Conservation (phyloP, 805 yeast species). For the Pichia nanzhaoensis region DNA sequence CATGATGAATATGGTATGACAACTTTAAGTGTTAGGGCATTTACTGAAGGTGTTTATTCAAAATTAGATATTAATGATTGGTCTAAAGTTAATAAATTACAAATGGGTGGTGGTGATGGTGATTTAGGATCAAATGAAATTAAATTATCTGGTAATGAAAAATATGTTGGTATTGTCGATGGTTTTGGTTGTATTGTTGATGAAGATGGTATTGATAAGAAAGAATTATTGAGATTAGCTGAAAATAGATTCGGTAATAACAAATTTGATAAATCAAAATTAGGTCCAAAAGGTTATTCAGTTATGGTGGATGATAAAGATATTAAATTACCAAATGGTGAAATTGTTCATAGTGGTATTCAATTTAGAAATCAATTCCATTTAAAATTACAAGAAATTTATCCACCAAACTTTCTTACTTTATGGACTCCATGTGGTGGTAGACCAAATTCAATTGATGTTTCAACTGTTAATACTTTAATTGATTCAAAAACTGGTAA, state of each 20-base stretch:
- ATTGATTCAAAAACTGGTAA: conserved; percentile 73
- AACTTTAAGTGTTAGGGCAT: conserved; percentile 86
- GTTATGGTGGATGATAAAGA: conserved; percentile 84
- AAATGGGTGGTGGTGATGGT: conserved; percentile 99
- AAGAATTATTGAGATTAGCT: conserved; percentile 75
- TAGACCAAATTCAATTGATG: conserved; percentile 92
- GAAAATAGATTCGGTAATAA: conserved; percentile 67
- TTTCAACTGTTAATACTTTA: conserved; percentile 67
- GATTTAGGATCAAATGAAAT: conserved; percentile 96
- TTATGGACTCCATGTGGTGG: conserved; percentile 98
- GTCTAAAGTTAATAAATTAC: conserved; percentile 64
- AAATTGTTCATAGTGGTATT: conserved; percentile 72
- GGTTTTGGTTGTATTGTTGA: conserved; percentile 95
- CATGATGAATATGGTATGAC: conserved; percentile 99
- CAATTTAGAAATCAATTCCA: conserved; percentile 90
- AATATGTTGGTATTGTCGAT: conserved; percentile 83
- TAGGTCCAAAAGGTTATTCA: conserved; percentile 70
- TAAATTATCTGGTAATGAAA: conserved; percentile 73
- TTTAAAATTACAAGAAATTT: conserved; percentile 57
- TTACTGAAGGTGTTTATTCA: conserved; percentile 80
- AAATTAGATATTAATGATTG: conserved; percentile 57
- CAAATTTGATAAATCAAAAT: conserved; percentile 56
- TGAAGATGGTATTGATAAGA: conserved; percentile 79
- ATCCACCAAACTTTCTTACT: conserved; percentile 54
- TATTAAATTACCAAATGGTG: conserved; percentile 70